A percentile compares a stretch with the other conserved stretches of the same genome.
Evolutionary conservation across 2,329 filamentous ascomycete genomes (phyloP).

Genomic region (Colletotrichum neosansevieriae): DNA sequence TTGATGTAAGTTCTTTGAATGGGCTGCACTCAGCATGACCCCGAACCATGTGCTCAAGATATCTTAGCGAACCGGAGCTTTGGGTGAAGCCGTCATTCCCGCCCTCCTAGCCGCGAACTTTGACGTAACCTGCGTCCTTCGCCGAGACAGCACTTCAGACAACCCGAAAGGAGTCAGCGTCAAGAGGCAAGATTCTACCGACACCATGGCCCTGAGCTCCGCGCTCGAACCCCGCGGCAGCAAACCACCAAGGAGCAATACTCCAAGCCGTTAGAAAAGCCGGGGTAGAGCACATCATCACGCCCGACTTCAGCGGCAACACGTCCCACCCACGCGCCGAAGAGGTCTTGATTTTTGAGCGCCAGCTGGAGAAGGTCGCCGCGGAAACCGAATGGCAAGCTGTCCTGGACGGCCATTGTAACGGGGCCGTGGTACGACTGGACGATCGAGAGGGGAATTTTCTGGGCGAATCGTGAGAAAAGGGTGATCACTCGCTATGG

Average conservation of each 20-base stretch:
- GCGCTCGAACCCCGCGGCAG: conserved; percentile 45
- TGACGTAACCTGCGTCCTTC: conserved; percentile 6
- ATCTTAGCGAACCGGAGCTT: conserved; percentile 10
- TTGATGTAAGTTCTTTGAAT: conserved; percentile 6
- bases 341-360: conserved; percentile 40
- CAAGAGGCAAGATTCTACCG: conserved; percentile 59
- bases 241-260: conserved; percentile 40
- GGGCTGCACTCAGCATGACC: not conserved
- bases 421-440: conserved; percentile 36
- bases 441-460: conserved; percentile 39
- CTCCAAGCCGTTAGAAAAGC: conserved; percentile 40
- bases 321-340: conserved; percentile 38
- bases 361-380: conserved; percentile 42
- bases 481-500: conserved; percentile 36
- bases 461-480: conserved; percentile 40
- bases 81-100: conserved; percentile 16
- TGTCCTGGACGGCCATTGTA: conserved; percentile 36
- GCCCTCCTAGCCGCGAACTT: conserved; percentile 8
- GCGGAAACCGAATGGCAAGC: conserved; percentile 2
- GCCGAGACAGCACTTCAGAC: not conserved
- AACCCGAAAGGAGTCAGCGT: conserved; percentile 51
- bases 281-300: conserved; percentile 41
- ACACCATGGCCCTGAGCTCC: conserved; percentile 48
- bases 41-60: no score
- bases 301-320: conserved; percentile 43